Conservation (phyloP, 2,329 filamentous ascomycete species). For the Sporothrix inflata region DNA sequence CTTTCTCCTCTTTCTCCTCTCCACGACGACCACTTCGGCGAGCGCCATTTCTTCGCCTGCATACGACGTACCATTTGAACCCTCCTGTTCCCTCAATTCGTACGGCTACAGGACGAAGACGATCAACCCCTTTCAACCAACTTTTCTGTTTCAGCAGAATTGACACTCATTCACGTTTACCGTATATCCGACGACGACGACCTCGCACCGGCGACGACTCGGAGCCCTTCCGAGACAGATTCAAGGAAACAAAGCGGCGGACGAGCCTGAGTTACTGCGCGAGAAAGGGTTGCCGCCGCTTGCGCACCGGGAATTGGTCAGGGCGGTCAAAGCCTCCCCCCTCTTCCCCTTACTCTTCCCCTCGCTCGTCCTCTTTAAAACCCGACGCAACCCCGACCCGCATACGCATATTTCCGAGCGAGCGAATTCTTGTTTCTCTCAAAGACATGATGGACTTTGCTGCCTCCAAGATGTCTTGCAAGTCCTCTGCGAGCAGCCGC, state of each 20-base stretch:
- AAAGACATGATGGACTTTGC: slow-evolving; percentile 31
- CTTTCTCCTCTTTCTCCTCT: slow-evolving; percentile 10
- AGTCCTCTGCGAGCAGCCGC: slow-evolving; percentile 29
- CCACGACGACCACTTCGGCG: slow-evolving; percentile 2
- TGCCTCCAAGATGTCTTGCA: slow-evolving; percentile 33
- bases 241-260: neutral
- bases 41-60: neutral
- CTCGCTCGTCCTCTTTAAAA: slow-evolving; percentile 3
- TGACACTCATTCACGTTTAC: no score
- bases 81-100: neutral
- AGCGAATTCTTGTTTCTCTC: neutral
- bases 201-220: neutral
- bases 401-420: neutral
- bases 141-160: neutral
- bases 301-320: neutral
- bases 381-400: neutral
- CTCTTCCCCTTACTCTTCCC: neutral
- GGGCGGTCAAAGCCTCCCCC: neutral
- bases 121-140: neutral
- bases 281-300: slow-evolving; percentile 7
- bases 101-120: neutral
- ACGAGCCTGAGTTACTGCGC: neutral
- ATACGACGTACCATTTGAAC: slow-evolving; percentile 9
- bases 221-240: neutral
- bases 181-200: slow-evolving; percentile 1